Evolutionary conservation across 441 rosid genomes (phyloP), one percentile per base, ranked within the genome.

Genomic region (Adansonia grandidieri): DNA sequence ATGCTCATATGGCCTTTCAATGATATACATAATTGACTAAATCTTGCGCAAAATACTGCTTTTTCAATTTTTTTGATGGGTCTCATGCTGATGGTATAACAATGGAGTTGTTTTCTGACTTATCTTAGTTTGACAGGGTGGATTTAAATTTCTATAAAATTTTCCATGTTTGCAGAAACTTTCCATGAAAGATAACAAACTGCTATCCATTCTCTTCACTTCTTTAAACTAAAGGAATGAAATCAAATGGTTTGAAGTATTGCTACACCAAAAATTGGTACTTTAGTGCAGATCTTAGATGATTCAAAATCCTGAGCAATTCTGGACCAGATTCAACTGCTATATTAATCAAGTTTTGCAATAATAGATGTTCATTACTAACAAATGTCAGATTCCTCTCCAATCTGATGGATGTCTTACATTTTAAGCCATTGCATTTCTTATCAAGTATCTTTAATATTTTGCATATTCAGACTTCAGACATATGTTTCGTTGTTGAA

Each of bases 401-500:
- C 50, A 68, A 68, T 68, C 15, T 45, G 47, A 44, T 19, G 47
- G 37, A 19, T 17, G 6, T 56, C 3, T 62, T 70, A 50, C 10
- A 48, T 70, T 50, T 70, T 70, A 22, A 50, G 74, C 74, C 24
- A 19, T 6, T 66, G 28, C 53, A 17, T n/a, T 42, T 50, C 57
- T 69, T 6, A 8, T 66, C 24, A n/a, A 28, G 22, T 19, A 48
- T 54, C 8, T 47, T 58, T 24, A 57, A 50, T 28, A 11, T 45
- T 71, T 73, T 72, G 22, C 32, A 32, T 54, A 22, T 28, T 53
- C 28, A 6, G 9, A 56, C 6, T 15, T 53, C 28, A 6, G 9
- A 56, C 6, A 61, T 61, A 6, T 62, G 51, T 71, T 76, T 57
- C 67, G 37, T 68, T 44, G 60, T 73, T 50, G 42, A 67, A 63